Conservation (phyloP, 2,329 filamentous ascomycete genomes). For the Mycogone perniciosa region DNA sequence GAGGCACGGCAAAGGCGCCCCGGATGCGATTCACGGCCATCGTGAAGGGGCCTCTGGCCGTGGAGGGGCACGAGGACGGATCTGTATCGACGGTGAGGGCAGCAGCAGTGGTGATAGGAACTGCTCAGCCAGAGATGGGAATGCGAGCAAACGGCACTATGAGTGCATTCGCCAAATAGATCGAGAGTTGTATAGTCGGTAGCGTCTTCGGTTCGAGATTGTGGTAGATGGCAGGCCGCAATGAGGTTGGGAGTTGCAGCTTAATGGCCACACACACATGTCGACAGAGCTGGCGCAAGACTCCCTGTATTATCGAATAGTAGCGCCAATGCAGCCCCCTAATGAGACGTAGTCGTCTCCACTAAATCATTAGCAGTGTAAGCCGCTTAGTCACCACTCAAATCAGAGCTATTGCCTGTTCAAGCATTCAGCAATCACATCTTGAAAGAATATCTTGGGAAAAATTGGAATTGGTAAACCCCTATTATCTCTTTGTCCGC, state of each 20-base stretch:
- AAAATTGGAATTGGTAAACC: no score
- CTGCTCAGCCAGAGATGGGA: neutral
- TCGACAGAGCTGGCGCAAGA: neutral
- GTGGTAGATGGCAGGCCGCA: neutral
- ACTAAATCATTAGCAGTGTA: no score
- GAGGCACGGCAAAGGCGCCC: slow-evolving; percentile 85
- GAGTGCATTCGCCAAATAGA: neutral
- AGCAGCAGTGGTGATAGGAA: neutral
- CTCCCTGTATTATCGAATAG: no score
- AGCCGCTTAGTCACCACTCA: no score
- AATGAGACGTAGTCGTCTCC: no score
- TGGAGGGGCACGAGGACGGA: slow-evolving; percentile 21
- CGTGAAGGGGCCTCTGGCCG: slow-evolving; percentile 22
- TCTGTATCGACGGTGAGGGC: slow-evolving; percentile 1
- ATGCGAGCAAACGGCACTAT: neutral
- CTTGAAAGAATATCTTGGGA: no score
- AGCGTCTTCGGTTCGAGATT: neutral
- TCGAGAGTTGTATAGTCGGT: neutral
- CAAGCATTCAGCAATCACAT: no score
- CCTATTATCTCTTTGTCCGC: no score
- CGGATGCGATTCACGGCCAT: slow-evolving; percentile 97
- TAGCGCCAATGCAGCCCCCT: neutral
- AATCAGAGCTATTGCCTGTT: no score
- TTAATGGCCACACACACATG: neutral
- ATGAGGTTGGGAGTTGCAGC: neutral